Evolutionary conservation across 2,329 filamentous ascomycete genomes (phyloP), one percentile per base, ranked within the genome.

Genomic region (Colletotrichum sp.): DNA sequence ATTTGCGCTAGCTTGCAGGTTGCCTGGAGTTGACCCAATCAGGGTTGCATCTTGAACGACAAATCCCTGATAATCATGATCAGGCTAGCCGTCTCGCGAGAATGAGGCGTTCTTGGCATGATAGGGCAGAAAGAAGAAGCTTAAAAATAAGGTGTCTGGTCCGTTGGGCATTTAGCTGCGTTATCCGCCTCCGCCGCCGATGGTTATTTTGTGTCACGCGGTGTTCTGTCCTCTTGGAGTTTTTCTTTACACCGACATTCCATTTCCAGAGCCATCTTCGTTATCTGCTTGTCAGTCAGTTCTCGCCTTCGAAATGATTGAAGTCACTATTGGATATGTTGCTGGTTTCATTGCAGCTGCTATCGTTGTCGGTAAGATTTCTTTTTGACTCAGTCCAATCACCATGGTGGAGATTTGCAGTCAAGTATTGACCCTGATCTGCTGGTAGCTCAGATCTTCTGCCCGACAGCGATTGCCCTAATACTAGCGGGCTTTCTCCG

Each of bases 401-500:
- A 34, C 32, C 32, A 6, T 34, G 6, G 12, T 34, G 2, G 32
- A 1, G 32, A 5, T 5, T 34, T 34, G 5, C 2, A 34, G 32
- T 13, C 32, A 34, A 34, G 12, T 34, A 36, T 36, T 36, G 15
- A 36, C 34, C 13, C 6, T 36, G 34, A 36, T 36, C 15, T 16
- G 15, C 26, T 28, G 26, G 26, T 36, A 36, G 34, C 34, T 36
- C 34, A 36, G 34, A 36, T 36, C 34, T 36, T 36, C 13, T 36
- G 34, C 34, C 34, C 34, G 7, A 36, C 34, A 36, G 34, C 34
- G 15, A 36, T 32, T 8, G 82, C 83, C 0, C 79, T 85, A 21
- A 81, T 86, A 16, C 77, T 87, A 3, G 82, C 83, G 7, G 84
- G 83, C 1, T 76, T 84, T 9, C 76, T 87, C 7, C 79, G 79